These are phyloP conservation scores for Plasmodium adleri DNA, from an alignment of 169 alveolate species.

Conservation along the genomic window DNA sequence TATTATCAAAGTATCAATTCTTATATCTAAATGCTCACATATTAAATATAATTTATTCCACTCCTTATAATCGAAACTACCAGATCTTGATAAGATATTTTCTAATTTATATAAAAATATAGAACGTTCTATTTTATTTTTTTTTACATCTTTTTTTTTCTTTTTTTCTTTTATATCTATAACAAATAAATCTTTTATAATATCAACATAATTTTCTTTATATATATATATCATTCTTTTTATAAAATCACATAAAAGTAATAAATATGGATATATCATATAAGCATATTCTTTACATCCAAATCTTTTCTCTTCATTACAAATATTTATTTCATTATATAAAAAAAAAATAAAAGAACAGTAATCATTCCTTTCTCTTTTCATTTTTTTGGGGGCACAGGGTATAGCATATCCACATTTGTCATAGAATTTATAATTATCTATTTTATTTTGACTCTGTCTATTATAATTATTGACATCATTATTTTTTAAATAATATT, in stretches of 20 bases:
- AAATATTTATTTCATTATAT: conserved; percentile 50
- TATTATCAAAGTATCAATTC: conserved; percentile 14
- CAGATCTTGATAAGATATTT: conserved; percentile 66
- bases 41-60: conserved; percentile 50
- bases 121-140: background rate
- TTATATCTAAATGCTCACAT: conserved; percentile 41
- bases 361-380: background rate
- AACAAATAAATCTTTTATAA: conserved; percentile 11
- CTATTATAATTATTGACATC: background rate
- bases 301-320: conserved; percentile 25
- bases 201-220: conserved; percentile 17
- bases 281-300: conserved; percentile 14
- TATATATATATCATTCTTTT: conserved; percentile 38
- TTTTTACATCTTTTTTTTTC: too few species aligned
- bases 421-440: background rate
- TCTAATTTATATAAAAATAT: conserved; percentile 34
- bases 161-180: conserved; percentile 12
- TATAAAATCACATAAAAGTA: conserved; percentile 39
- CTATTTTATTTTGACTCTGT: too few species aligned
- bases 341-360: conserved; percentile 8
- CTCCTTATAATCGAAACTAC: conserved; percentile 67
- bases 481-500: background rate
- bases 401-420: background rate
- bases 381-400: background rate
- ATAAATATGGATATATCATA: conserved; percentile 50